Evolutionary conservation across 768 basidiomycete species (phyloP).

Genomic region (Suillus weaverae): DNA sequence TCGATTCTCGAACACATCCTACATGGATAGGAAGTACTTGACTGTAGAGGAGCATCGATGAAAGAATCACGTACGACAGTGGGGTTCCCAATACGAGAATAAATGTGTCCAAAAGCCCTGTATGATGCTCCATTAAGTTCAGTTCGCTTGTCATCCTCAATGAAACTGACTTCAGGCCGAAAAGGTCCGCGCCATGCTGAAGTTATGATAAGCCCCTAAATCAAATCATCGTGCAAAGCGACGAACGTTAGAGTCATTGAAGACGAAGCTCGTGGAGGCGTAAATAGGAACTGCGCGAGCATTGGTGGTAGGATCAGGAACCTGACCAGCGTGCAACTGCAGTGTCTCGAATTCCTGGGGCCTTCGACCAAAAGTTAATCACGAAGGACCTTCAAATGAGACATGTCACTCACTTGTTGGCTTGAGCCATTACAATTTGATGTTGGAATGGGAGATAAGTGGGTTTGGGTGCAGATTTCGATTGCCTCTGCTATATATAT

Average conservation of each 20-base stretch:
- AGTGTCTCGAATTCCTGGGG: slow-evolving; percentile 60
- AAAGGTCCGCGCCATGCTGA: slow-evolving; percentile 57
- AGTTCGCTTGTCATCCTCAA: not conserved
- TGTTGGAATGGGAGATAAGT: not conserved
- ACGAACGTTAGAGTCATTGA: slow-evolving; percentile 51
- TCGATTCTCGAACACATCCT: slow-evolving; percentile 67
- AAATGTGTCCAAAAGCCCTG: slow-evolving; percentile 49
- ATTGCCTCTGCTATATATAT: not conserved
- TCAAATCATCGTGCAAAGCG: not conserved
- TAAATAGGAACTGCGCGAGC: slow-evolving; percentile 68
- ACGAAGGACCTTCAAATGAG: not conserved
- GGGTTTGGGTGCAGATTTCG: not conserved
- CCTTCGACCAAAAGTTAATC: slow-evolving; percentile 14
- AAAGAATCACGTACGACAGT: slow-evolving; percentile 44
- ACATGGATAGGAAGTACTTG: not conserved
- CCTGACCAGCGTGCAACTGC: slow-evolving; percentile 63
- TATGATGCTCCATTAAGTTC: not conserved
- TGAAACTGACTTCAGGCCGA: slow-evolving; percentile 39
- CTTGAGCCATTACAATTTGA: slow-evolving; percentile 20
- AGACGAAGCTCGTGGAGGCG: slow-evolving; percentile 53
- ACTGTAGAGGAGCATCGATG: not conserved
- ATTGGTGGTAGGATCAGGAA: slow-evolving; percentile 50
- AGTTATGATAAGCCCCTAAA: slow-evolving; percentile 9
- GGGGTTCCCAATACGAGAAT: slow-evolving; percentile 57
- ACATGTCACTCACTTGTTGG: slow-evolving; percentile 19